Evolutionary conservation across 495 filamentous ascomycete species (phyloP).

Genomic region (Annulohypoxylon nitens): DNA sequence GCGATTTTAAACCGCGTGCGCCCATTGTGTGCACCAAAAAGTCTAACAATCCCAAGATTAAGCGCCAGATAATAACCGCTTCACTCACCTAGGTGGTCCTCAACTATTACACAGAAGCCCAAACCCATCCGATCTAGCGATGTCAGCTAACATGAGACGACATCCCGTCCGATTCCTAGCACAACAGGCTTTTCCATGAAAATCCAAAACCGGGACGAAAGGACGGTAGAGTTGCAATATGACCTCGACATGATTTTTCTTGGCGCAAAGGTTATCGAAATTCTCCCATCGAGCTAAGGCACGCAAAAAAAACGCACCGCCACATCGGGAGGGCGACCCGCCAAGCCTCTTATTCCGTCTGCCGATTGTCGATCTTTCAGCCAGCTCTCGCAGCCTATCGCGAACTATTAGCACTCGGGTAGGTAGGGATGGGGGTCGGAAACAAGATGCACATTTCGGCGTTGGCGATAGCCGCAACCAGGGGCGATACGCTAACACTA

Average conservation of each 20-base stretch:
- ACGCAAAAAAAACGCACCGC: conserved; percentile 32
- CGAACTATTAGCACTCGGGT: conserved; percentile 6
- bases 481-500: conserved; percentile 26
- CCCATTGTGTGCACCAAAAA: conserved; percentile 9
- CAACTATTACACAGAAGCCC: too few species aligned
- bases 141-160: conserved; percentile 3
- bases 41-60: neutral
- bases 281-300: neutral
- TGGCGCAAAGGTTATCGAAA: conserved; percentile 1
- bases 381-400: conserved; percentile 16
- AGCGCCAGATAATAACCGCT: conserved; percentile 7
- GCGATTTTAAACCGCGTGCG: conserved; percentile 14
- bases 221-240: conserved; percentile 24
- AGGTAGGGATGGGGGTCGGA: neutral
- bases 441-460: conserved; percentile 40
- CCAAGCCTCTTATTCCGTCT: conserved; percentile 31
- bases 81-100: neutral
- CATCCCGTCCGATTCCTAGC: conserved; percentile 11
- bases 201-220: conserved; percentile 1
- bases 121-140: conserved; percentile 7
- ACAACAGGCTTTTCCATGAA: conserved; percentile 9
- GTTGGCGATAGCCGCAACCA: conserved; percentile 29
- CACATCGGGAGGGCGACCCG: conserved; percentile 37
- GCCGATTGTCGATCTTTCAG: conserved; percentile 35
- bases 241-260: neutral